Evolutionary conservation across 2,329 filamentous ascomycete species (phyloP), one percentile per base, ranked within the genome.

Genomic region (Alternaria consortialis): DNA sequence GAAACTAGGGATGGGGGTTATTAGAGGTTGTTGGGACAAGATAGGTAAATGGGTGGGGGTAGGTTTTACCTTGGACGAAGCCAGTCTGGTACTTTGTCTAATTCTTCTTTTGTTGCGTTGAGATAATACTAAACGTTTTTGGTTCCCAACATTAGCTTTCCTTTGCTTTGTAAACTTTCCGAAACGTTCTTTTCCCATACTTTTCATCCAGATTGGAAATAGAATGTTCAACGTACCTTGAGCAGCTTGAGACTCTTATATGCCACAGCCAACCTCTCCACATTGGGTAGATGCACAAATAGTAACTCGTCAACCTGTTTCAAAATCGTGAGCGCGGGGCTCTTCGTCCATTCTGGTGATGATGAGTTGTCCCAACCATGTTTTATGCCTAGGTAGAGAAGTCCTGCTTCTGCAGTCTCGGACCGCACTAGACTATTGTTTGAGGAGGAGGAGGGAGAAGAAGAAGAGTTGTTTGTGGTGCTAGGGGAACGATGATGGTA

Each of bases 161-260:
- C 12, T 0, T 2, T 12, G 37, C 17, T 23, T 40, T 4, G 4
- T 0, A 7, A 20, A 20, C 20, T 20, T 20, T 20, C 20, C 20
- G 20, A 20, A 20, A 20, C 20, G 20, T 20, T 20, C 20, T 20
- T 20, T 20, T 20, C 20, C 20, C 20, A 20, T 20, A 20, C 20
- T 20, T 20, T 20, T 20, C 20, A 20, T 20, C 2, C 2, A 20
- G 20, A 20, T 39, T 17, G n/a, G 3, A 9, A 11, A 17, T 39
- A n/a, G 23, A 4, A 44, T 17, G 23, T 20, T 20, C 9, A 5
- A 40, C 8, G 13, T 46, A 60, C 73, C 70, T 72, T 75, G n/a
- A 75, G 64, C 51, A 75, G 62, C 39, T 77, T 76, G 62, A 73
- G 72, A 59, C 72, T 76, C 64, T 76, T 76, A 58, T 76, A 77